These are phyloP conservation scores for Centella asiatica DNA, from an alignment of 129 eudicot genomes.

Conservation along the genomic window DNA sequence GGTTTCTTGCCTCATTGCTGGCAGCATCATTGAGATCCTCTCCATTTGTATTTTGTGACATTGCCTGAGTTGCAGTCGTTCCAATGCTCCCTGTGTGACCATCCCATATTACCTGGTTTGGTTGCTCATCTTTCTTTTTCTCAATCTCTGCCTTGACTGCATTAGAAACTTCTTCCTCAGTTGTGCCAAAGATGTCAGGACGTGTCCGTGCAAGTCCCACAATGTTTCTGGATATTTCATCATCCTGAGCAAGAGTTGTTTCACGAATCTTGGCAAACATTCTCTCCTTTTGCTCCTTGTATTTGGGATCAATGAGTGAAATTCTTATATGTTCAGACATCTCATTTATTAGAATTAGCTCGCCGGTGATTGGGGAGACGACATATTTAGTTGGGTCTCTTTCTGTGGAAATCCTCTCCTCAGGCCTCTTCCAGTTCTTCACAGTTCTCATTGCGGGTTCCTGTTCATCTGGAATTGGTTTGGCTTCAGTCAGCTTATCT, in stretches of 20 bases:
- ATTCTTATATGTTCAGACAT: conserved; percentile 97
- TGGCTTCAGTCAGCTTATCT: conserved; percentile 25
- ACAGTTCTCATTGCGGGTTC: conserved; percentile 89
- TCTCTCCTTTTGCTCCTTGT: conserved; percentile 89
- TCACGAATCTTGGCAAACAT: conserved; percentile 92
- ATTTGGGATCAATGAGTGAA: conserved; percentile 87
- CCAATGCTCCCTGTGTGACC: conserved; percentile 94
- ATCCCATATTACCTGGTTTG: conserved; percentile 94
- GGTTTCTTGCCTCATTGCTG: conserved; percentile 25
- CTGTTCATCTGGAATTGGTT: conserved; percentile 39
- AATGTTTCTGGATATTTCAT: conserved; percentile 73
- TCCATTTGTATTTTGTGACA: conserved; percentile 54
- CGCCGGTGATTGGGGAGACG: conserved; percentile 85
- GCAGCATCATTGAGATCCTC: conserved; percentile 51
- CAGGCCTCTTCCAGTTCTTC: conserved; percentile 87
- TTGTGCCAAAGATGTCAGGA: conserved; percentile 90
- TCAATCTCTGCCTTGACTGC: conserved; percentile 86
- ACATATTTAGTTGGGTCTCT: conserved; percentile 64
- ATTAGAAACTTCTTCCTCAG: conserved; percentile 88
- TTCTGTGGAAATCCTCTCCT: conserved; percentile 65
- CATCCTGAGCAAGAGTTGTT: conserved; percentile 85
- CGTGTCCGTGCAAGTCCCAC: conserved; percentile 84
- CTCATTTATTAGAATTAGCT: conserved; percentile 68
- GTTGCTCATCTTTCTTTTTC: conserved; percentile 81
- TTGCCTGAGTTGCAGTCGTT: conserved; percentile 80